Base-by-base conservation (phyloP, 2,329 filamentous ascomycete species). In the Phoma sp. region DNA sequence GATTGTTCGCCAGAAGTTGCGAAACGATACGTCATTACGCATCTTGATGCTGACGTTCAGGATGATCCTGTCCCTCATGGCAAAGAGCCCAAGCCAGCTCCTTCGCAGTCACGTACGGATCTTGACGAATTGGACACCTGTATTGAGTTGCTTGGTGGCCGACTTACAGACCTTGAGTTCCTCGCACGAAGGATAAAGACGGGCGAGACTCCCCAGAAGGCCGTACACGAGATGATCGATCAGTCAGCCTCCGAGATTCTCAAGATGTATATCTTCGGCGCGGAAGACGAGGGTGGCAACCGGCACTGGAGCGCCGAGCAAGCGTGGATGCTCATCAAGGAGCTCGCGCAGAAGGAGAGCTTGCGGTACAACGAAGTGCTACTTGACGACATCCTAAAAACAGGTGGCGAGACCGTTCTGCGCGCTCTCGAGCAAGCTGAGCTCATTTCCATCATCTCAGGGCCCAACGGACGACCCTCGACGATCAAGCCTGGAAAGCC, bases 131-230 rank as follows among this genome's bases (percentile, higher is more conserved):
- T 99, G 1, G 92, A 97, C 67, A 83, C 83, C 25, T 93, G 90
- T 64, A 96, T 98, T 61, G 84, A 87, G 25, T 84, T 88, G 0
- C 83, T 99, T 1, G 95, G 95, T 21, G 95, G 95, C 2, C 90
- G 95, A 3, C 83, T 99, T n/a, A 96, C 92, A 0, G 95, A 99
- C 70, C 87, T 99, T 19, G 94, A 98, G 71, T 96, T 95, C 70
- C 85, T 99, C 38, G 90, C 93, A n/a, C 87, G 94, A 32, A 85
- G 95, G 17, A 89, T 99, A 65, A 91, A 92, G 76, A 87, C 89
- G 0, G 94, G 95, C 15, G 92, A 97, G 73, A 89, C 84, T 2
- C 95, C 95, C 0, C 84, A 83, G 60, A 83, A 89, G 63, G 95
- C 95, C 2, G 88, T 97, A 2, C 81, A 87, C 21, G 92, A 96